Base-by-base conservation (phyloP, 495 filamentous ascomycete genomes). In the Aspergillus leporis region DNA sequence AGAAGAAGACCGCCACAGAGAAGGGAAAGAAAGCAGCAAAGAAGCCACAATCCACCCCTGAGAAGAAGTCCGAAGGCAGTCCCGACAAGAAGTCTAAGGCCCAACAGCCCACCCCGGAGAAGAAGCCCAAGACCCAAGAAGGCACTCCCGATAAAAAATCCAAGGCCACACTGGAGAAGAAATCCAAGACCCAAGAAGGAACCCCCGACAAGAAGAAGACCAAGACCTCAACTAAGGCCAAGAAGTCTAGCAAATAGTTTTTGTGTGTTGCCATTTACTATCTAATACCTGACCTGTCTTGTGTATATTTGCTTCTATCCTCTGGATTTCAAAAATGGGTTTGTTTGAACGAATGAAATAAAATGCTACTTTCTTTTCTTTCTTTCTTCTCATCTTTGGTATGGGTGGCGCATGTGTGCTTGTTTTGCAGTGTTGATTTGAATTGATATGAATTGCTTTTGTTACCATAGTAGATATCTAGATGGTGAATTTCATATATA, bases 161-260 rank as follows among this genome's bases (percentile, higher is more conserved):
- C n/a, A n/a, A 31, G 16, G 47, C 57, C 25, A 41, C 4, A 22
- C 23, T 53, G 34, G 58, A 66, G 48, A 49, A 61, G 40, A 41
- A 55, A 18, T n/a, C 46, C 12, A 60, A 67, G 30, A 22, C 61
- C 25, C 31, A 60, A 64, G 55, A 61, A 58, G 22, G 23, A 54
- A 28, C 16, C 22, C 34, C 10, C 43, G 19, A 55, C 61, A 52
- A 40, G 58, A 45, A 66, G 54, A 60, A 64, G 59, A 51, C 38
- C 43, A 58, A 58, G 38, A 59, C 25, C 25, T 3, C 25, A 28
- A 28, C 25, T 28, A 28, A 54, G 57, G 53, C 34, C 55, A 78
- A 74, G 72, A 78, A 78, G 66, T 61, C 66, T 30, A 61, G 45
- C 59, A 79, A 78, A 72, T 71, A 63, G 73, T 59, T 59, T 5